phyloP scores from a whole-genome alignment of 352 stramenopile genomes.

The Phytophthora europaea region DNA sequence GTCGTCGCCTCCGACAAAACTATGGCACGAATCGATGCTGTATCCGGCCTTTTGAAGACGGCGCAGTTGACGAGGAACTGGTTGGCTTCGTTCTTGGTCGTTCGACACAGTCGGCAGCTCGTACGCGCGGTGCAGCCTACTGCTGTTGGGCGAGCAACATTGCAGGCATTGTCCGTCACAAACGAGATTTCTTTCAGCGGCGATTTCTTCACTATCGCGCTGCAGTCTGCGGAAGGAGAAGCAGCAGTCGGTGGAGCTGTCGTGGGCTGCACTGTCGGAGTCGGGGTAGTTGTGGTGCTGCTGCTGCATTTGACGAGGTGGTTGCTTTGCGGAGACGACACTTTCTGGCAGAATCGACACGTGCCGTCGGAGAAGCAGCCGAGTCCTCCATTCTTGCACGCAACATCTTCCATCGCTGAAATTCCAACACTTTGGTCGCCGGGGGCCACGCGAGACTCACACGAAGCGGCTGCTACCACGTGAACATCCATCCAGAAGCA shows the following conservation, averaged over 20 bases:
- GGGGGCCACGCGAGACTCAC: slow-evolving; percentile 18
- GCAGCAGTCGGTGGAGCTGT: slow-evolving; percentile 8
- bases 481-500: slow-evolving; percentile 5
- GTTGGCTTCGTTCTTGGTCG: slow-evolving; percentile 60
- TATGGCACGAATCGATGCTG: slow-evolving; percentile 2
- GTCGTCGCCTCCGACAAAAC: background rate
- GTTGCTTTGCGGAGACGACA: slow-evolving; percentile 27
- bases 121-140: slow-evolving; percentile 48
- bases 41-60: slow-evolving; percentile 5
- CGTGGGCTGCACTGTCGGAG: background rate
- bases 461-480: slow-evolving; percentile 3
- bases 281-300: background rate
- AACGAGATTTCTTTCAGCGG: slow-evolving; percentile 42
- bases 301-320: slow-evolving; percentile 29
- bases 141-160: slow-evolving; percentile 11
- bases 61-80: slow-evolving; percentile 41
- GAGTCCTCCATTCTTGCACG: slow-evolving; percentile 35
- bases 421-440: slow-evolving; percentile 43
- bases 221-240: slow-evolving; percentile 19
- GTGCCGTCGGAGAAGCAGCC: slow-evolving; percentile 39
- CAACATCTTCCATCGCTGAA: slow-evolving; percentile 30
- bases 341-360: slow-evolving; percentile 46
- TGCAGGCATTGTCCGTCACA: slow-evolving; percentile 46
- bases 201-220: slow-evolving; percentile 22
- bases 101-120: slow-evolving; percentile 57